These are phyloP conservation scores for Porodaedalea pini DNA, from an alignment of 1,284 basidiomycete genomes.

Conservation along the genomic window DNA sequence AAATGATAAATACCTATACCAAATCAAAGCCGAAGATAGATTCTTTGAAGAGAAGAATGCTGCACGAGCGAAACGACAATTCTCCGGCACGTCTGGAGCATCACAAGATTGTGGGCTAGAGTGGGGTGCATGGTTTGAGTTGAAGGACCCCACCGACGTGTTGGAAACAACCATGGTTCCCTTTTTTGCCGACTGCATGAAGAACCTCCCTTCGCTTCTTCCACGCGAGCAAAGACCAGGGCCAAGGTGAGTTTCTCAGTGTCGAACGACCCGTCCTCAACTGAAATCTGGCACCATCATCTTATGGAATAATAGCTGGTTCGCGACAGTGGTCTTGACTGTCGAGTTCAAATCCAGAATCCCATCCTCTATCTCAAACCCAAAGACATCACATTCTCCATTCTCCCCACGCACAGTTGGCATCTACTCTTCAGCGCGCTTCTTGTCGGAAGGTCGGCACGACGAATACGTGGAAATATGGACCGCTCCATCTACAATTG, in stretches of 20 bases:
- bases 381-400: slow-evolving; percentile 26
- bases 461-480: slow-evolving; percentile 57
- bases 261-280: not conserved
- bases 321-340: slow-evolving; percentile 54
- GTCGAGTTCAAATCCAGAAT: slow-evolving; percentile 60
- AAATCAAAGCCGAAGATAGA: slow-evolving; percentile 40
- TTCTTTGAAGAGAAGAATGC: slow-evolving; percentile 33
- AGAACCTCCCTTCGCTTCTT: slow-evolving; percentile 42
- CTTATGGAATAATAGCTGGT: slow-evolving; percentile 42
- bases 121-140: slow-evolving; percentile 55
- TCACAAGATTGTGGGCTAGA: slow-evolving; percentile 34
- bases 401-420: slow-evolving; percentile 48
- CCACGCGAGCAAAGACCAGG: slow-evolving; percentile 30
- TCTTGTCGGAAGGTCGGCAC: slow-evolving; percentile 52
- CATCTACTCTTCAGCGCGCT: slow-evolving; percentile 46
- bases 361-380: slow-evolving; percentile 28
- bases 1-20: slow-evolving; percentile 35
- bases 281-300: too few relatives aligned
- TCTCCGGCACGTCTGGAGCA: not conserved
- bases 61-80: not conserved
- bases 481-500: slow-evolving; percentile 54
- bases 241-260: slow-evolving; percentile 11
- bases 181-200: slow-evolving; percentile 52
- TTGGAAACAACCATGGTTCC: slow-evolving; percentile 46
- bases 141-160: slow-evolving; percentile 40